These are phyloP conservation scores for Colletotrichum chlorophyti DNA, from an alignment of 2,329 filamentous ascomycete genomes.

Conservation along the genomic window DNA sequence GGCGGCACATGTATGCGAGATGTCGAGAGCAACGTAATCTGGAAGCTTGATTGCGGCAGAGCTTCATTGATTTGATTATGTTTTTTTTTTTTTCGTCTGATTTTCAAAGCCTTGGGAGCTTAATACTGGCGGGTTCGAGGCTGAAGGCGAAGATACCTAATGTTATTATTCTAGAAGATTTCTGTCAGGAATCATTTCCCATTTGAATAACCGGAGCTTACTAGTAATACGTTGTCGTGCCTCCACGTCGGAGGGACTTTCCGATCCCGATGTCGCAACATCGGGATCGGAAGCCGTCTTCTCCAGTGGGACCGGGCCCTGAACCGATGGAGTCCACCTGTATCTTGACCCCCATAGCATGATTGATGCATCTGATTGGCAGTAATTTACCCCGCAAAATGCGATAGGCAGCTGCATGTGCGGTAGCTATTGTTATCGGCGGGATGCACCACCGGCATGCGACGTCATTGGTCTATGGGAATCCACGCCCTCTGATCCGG, in stretches of 20 bases:
- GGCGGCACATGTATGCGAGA: background rate
- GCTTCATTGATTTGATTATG: background rate
- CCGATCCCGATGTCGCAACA: constrained; percentile 11
- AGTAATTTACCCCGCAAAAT: constrained; percentile 14
- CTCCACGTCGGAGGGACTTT: background rate
- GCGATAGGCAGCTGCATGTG: constrained; percentile 8
- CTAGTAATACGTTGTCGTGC: background rate
- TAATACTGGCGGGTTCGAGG: background rate
- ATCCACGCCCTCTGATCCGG: background rate
- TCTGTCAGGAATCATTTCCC: background rate
- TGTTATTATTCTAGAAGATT: background rate
- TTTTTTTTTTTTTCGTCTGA: background rate
- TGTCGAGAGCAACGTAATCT: background rate
- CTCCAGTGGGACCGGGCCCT: background rate
- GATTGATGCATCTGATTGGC: constrained; percentile 18
- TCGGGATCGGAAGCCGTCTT: constrained; percentile 23
- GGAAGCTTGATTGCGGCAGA: background rate
- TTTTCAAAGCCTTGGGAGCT: background rate
- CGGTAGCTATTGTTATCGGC: constrained; percentile 1
- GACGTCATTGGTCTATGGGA: constrained; percentile 17
- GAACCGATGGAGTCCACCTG: constrained; percentile 1
- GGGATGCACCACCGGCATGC: background rate
- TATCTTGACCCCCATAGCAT: background rate
- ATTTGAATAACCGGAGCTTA: no score
- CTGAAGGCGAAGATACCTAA: background rate